Base-by-base conservation (phyloP, 805 yeast species). In the Kregervanrija fluxuum region DNA sequence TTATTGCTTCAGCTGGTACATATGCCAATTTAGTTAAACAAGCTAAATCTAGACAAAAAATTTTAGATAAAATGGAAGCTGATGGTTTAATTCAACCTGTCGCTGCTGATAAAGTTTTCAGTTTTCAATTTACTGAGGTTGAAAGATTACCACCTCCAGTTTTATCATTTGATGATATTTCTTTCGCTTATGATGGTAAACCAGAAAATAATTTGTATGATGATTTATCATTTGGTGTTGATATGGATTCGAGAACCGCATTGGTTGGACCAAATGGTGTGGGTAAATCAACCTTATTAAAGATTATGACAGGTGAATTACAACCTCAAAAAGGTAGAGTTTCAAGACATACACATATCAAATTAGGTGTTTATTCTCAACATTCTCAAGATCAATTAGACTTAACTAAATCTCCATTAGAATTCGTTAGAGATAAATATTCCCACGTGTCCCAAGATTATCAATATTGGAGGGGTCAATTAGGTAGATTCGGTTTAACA, bases 91-190 rank as follows among this genome's bases (percentile, higher is more conserved):
- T 93, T 61, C 86, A 86, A 71, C 83, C 95, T 44, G 99, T 93
- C 57, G 89, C 79, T 46, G 84, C 85, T 42, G 99, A 93, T 68
- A 88, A 80, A 71, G 96, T 90, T 28, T 93, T 93, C 68, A 79
- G 93, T 2, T 93, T 93, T 80, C 77, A 85, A 60, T 93, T 93
- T 79, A 88, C 97, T 43, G 89, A 82, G 35, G 95, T 90, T 50
- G 98, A 91, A 67, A 89, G 93, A 75, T 78, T 93, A 58, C 99
- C 99, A 52, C 99, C 99, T 52, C 99, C 99, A 65, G 99, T 93
- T 43, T 74, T 93, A 67, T 88, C 98, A 8, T 93, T 93, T 65
- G 98, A 91, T 67, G 90, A 84, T 59, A 95, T 93, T 62, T 80
- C 95, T 16, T 93, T 93, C 69, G 74, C 97, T 15, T 93, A 93